Evolutionary conservation across 345 rosid species (phyloP).

Genomic region (Syzygium oleosum): DNA sequence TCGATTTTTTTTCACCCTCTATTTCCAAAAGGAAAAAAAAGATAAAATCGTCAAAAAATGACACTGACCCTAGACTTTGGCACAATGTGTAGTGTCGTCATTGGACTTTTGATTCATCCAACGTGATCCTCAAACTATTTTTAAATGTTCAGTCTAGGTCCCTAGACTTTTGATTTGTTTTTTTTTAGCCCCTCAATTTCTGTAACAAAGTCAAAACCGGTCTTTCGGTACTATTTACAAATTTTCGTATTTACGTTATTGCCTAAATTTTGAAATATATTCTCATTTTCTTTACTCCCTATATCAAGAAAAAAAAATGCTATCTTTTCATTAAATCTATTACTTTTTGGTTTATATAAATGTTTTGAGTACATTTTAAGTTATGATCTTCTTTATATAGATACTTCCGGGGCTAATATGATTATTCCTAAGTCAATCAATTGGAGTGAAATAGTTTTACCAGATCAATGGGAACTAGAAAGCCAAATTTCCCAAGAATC

Average conservation of each 20-base stretch:
- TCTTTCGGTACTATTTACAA: not conserved
- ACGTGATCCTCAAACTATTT: fast-evolving
- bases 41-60: not conserved
- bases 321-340: not conserved
- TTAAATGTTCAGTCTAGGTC: fast-evolving
- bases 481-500: too few species aligned
- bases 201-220: not conserved
- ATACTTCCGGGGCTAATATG: too few species aligned
- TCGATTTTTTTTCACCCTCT: not conserved
- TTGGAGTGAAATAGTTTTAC: too few species aligned
- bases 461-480: too few species aligned
- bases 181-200: not conserved
- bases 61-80: not conserved
- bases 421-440: too few species aligned
- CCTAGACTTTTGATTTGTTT: not conserved
- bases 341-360: not conserved
- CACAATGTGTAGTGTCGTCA: fast-evolving
- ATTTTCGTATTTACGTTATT: not conserved
- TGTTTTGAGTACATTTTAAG: not conserved
- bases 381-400: not conserved
- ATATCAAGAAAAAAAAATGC: not conserved
- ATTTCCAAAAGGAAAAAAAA: not conserved
- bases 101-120: not conserved
- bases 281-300: not conserved
- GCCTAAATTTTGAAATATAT: not conserved